Percentiles rank a stretch among this genome's conserved stretches.
These are phyloP conservation scores for Globisporangium mamillatum DNA, from an alignment of 352 stramenopile genomes.

Conservation along the genomic window DNA sequence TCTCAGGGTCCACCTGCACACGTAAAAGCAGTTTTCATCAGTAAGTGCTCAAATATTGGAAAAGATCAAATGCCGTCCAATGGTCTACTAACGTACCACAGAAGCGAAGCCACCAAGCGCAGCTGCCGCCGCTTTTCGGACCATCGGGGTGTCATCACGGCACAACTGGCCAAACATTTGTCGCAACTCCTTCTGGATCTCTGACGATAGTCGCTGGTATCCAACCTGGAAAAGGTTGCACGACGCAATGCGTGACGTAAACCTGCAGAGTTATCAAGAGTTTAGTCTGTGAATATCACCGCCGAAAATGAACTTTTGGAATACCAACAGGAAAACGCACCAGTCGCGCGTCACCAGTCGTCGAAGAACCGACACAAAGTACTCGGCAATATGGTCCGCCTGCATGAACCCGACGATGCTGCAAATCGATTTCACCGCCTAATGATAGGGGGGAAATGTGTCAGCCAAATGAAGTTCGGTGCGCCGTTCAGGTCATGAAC, in stretches of 20 bases:
- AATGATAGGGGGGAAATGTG: not conserved
- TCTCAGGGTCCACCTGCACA: constrained; percentile 56
- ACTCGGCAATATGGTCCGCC: constrained; percentile 74
- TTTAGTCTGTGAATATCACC: not conserved
- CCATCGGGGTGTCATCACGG: constrained; percentile 97
- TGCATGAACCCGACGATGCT: constrained; percentile 87
- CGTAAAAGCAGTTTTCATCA: not conserved
- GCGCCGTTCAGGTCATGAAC: not conserved
- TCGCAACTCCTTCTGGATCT: constrained; percentile 82
- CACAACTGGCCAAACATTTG: constrained; percentile 93
- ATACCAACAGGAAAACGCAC: constrained; percentile 70
- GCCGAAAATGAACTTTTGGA: not conserved
- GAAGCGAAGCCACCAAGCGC: constrained; percentile 88
- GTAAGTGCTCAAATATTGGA: not conserved
- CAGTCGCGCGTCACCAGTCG: constrained; percentile 95
- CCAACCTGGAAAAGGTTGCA: constrained; percentile 81
- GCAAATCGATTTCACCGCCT: constrained; percentile 89
- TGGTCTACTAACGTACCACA: constrained; percentile 27
- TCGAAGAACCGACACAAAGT: constrained; percentile 93
- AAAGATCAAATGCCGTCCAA: not conserved
- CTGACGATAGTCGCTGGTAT: constrained; percentile 48
- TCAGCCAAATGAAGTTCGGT: not conserved
- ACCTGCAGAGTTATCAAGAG: constrained; percentile 28
- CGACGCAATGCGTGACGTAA: constrained; percentile 83
- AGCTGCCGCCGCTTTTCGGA: constrained; percentile 89